A percentile compares a stretch with the other conserved stretches of the same genome.
phyloP scores from a whole-genome alignment of 2,329 filamentous ascomycete genomes.

The Furcasterigmium sp. region DNA sequence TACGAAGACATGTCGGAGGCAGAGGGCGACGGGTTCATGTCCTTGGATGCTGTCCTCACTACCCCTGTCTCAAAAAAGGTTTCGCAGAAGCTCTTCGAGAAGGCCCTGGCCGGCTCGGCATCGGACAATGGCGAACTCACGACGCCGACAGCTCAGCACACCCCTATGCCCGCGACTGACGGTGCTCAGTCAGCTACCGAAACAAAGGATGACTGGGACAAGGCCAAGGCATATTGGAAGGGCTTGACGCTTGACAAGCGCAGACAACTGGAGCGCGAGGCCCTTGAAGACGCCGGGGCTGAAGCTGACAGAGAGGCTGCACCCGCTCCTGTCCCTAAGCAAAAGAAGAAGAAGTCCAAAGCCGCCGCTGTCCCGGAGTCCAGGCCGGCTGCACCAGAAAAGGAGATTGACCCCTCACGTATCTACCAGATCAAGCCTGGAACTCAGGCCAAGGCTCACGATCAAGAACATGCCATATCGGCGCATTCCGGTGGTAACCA shows the following conservation, averaged over 20 bases:
- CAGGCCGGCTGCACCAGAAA: not conserved
- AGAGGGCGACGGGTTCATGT: slow-evolving; percentile 64
- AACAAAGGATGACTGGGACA: slow-evolving; percentile 55
- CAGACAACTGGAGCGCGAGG: slow-evolving; percentile 55
- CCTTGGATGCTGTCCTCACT: slow-evolving; percentile 60
- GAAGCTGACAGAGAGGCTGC: slow-evolving; percentile 39
- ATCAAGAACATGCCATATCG: slow-evolving; percentile 5
- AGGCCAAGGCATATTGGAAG: slow-evolving; percentile 65
- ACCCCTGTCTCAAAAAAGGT: slow-evolving; percentile 14
- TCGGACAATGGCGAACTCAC: not conserved
- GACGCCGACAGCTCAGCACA: not conserved
- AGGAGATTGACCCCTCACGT: slow-evolving; percentile 15
- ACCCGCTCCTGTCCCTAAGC: slow-evolving; percentile 16
- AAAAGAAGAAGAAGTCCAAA: slow-evolving; percentile 25
- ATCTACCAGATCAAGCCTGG: slow-evolving; percentile 34
- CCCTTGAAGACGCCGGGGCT: slow-evolving; percentile 45
- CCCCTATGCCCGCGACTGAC: slow-evolving; percentile 1
- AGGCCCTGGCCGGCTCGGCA: not conserved
- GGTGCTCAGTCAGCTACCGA: slow-evolving; percentile 4
- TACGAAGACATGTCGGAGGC: slow-evolving; percentile 65
- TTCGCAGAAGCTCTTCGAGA: slow-evolving; percentile 7
- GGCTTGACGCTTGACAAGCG: slow-evolving; percentile 58
- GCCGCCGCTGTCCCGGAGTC: slow-evolving; percentile 12
- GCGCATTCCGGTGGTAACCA: not conserved
- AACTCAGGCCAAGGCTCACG: slow-evolving; percentile 14